Conservation (phyloP, 495 filamentous ascomycete species). For the Aspergillus haitiensis region DNA sequence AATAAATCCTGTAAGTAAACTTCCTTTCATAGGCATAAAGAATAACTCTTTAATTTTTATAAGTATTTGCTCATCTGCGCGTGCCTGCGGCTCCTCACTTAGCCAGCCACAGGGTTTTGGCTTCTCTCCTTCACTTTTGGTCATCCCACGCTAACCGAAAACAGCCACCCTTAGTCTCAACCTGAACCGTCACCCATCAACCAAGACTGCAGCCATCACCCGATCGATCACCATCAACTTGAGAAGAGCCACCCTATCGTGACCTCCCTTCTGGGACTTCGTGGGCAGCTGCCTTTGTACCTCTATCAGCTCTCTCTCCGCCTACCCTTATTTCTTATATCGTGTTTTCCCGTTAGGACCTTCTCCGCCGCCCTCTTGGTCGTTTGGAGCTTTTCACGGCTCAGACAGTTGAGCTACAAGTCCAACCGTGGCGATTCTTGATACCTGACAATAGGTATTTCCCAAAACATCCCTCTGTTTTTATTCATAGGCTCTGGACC, state of each 20-base stretch:
- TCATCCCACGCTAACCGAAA: constrained; percentile 44
- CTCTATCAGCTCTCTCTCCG: constrained; percentile 24
- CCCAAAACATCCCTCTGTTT: constrained; percentile 23
- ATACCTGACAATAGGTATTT: constrained; percentile 55
- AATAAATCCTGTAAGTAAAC: too few relatives aligned
- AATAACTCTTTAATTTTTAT: background rate
- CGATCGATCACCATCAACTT: constrained; percentile 26
- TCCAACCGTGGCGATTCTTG: constrained; percentile 52
- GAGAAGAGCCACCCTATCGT: constrained; percentile 26
- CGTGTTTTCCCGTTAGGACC: constrained; percentile 27
- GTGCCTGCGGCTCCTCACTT: constrained; percentile 11
- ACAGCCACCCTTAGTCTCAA: constrained; percentile 45
- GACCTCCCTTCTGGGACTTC: constrained; percentile 31
- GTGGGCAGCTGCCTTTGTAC: constrained; percentile 31
- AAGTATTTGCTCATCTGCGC: background rate
- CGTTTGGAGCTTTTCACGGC: constrained; percentile 41
- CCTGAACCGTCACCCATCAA: constrained; percentile 34
- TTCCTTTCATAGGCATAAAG: background rate
- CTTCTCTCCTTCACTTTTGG: constrained; percentile 19
- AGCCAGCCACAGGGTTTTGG: constrained; percentile 29
- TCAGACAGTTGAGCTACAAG: constrained; percentile 42
- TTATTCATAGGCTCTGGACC: constrained; percentile 28
- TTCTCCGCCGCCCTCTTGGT: constrained; percentile 34
- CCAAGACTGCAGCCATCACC: constrained; percentile 30
- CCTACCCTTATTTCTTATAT: constrained; percentile 24